Evolutionary conservation across 306 rosid genomes (phyloP), one percentile per base, ranked within the genome.

Genomic region (Sophora flavescens): DNA sequence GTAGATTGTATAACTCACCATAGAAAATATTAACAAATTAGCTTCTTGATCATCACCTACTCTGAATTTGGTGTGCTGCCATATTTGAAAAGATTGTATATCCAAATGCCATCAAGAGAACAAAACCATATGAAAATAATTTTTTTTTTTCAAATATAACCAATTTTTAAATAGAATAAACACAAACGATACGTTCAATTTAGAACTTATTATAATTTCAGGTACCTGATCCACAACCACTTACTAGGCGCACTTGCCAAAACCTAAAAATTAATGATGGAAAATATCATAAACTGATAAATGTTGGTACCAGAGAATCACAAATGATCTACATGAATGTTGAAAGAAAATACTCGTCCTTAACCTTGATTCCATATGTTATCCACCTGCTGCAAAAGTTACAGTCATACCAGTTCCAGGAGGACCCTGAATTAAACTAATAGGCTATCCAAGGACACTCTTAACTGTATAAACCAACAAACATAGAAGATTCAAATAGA

Each of bases 321-420:
- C 17, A 30, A 42, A 38, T 14, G 41, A 44, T 13, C 54, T 53
- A 22, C 18, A 45, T 7, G 14, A 15, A 18, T 22, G 12, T n/a
- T 41, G 35, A 9, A 66, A 5, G 50, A 68, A 35, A 62, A 67
- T 78, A 91, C 98, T 91, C 92, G 99, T 41, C 99, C 99, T 82
- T 95, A 97, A 70, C 97, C 97, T 87, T 95, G 99, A 86, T 95
- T 95, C 99, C 99, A 95, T 95, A 89, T 95, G 99, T 86, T 95
- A 95, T 66, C 92, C 97, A 77, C 92, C 89, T 38, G 99, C 99
- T 57, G 99, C 99, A 76, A 97, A 95, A 39, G 99, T 95, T 7
- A 95, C 99, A 4, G 99, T 95, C 88, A 92, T 95, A 6, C 99
- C 99, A 45, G 99, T 95, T 64, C 99, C 99, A 66, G 99, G 99